phyloP scores from a whole-genome alignment of 345 rosid genomes.

The Carallia pectinifolia region DNA sequence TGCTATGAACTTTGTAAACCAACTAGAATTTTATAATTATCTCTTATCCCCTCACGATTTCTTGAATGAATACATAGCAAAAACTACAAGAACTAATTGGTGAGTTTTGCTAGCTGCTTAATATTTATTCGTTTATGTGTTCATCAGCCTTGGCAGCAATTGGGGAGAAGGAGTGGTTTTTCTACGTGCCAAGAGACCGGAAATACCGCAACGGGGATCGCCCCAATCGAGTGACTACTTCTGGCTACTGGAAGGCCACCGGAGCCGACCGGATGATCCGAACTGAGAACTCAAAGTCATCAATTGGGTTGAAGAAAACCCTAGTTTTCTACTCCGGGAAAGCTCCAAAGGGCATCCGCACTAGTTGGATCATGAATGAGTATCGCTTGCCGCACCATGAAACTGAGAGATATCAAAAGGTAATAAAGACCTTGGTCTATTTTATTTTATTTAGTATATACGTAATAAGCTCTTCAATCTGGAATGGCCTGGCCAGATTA shows the following conservation, averaged over 20 bases:
- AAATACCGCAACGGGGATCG: constrained; percentile 96
- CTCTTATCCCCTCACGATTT: no score
- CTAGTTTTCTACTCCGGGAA: constrained; percentile 98
- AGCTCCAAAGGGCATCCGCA: constrained; percentile 96
- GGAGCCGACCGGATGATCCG: constrained; percentile 98
- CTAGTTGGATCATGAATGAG: constrained; percentile 99
- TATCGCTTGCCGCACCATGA: constrained; percentile 97
- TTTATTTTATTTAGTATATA: not conserved
- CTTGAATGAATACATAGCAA: not conserved
- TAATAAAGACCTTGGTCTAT: constrained; percentile 11
- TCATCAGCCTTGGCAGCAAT: constrained; percentile 83
- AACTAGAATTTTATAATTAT: no score
- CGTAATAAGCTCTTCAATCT: not conserved
- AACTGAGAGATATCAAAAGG: constrained; percentile 90
- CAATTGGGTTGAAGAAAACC: constrained; percentile 98
- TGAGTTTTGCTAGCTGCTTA: not conserved
- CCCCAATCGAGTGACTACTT: constrained; percentile 92
- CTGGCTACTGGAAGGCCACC: constrained; percentile 99
- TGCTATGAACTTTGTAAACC: no score
- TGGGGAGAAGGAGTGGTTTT: constrained; percentile 99
- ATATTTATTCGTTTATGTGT: not conserved
- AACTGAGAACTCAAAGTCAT: constrained; percentile 62
- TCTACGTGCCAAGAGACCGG: constrained; percentile 93
- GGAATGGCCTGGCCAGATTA: no score
- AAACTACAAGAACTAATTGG: not conserved